Percentiles rank a stretch among this genome's conserved stretches.
Conservation (phyloP, 495 filamentous ascomycete genomes). For the Lentithecium fluviatile region DNA sequence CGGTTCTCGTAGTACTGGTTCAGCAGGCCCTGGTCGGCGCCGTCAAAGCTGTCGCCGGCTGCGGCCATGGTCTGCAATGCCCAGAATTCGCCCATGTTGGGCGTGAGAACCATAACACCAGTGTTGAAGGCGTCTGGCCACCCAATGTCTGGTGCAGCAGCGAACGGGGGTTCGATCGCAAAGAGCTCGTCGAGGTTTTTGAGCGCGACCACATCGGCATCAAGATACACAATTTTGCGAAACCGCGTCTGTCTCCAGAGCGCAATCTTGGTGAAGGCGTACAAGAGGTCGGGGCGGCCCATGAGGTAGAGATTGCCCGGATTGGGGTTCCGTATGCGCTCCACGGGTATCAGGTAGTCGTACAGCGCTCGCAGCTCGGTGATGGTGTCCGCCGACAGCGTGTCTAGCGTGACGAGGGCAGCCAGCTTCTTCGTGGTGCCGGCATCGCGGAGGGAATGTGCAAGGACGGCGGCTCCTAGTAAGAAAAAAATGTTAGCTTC, state of each 20-base stretch:
- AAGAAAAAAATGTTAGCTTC: not conserved
- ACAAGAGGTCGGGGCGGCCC: slow-evolving; percentile 83
- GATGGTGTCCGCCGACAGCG: slow-evolving; percentile 67
- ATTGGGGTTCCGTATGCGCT: slow-evolving; percentile 68
- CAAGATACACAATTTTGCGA: slow-evolving; percentile 85
- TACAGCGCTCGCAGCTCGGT: slow-evolving; percentile 80
- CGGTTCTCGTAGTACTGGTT: slow-evolving; percentile 81
- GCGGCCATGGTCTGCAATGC: slow-evolving; percentile 79
- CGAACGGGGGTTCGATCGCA: slow-evolving; percentile 70
- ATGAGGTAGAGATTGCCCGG: slow-evolving; percentile 87
- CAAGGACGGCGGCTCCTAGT: slow-evolving; percentile 84
- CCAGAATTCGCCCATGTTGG: slow-evolving; percentile 84
- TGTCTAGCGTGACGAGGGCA: slow-evolving; percentile 76
- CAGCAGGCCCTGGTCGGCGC: slow-evolving; percentile 91
- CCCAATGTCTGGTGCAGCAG: slow-evolving; percentile 90
- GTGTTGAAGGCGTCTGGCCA: slow-evolving; percentile 99
- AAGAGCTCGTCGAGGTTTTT: slow-evolving; percentile 92
- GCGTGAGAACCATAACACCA: slow-evolving; percentile 86
- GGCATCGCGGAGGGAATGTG: slow-evolving; percentile 90
- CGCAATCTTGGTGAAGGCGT: slow-evolving; percentile 93
- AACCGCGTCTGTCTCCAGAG: slow-evolving; percentile 92
- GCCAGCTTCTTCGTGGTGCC: slow-evolving; percentile 84
- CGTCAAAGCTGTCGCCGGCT: slow-evolving; percentile 89
- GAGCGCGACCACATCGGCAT: slow-evolving; percentile 84
- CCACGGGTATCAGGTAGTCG: slow-evolving; percentile 84